Conservation (phyloP, 768 basidiomycete genomes). For the Tephrocybe sp. region DNA sequence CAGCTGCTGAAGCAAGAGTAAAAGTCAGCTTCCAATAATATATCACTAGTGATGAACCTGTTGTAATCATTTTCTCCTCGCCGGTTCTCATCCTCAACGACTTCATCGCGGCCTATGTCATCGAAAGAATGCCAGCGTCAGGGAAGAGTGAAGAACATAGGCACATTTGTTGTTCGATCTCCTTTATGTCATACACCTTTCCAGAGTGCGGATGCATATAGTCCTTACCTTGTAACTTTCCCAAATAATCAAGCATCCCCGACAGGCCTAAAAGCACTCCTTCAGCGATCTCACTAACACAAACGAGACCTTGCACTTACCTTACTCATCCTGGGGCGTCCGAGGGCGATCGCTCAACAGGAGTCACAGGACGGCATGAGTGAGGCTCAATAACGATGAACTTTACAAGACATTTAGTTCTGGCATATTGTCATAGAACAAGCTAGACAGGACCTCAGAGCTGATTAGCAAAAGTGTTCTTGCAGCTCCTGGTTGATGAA, state of each 20-base stretch:
- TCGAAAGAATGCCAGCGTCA: slow-evolving; percentile 8
- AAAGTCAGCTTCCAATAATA: background rate
- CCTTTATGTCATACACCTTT: slow-evolving; percentile 33
- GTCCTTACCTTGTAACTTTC: slow-evolving; percentile 28
- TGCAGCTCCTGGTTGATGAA: slow-evolving; percentile 25
- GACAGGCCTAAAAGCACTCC: slow-evolving; percentile 1
- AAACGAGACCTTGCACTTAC: too few relatives aligned
- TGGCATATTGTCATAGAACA: slow-evolving; percentile 21
- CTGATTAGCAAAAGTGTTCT: slow-evolving; percentile 32
- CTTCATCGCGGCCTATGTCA: slow-evolving; percentile 36
- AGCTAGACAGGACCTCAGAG: slow-evolving; percentile 33
- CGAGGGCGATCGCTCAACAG: slow-evolving; percentile 6
- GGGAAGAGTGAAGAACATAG: background rate
- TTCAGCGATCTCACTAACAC: background rate
- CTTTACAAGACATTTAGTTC: slow-evolving; percentile 9
- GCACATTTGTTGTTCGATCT: slow-evolving; percentile 16
- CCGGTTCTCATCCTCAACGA: slow-evolving; percentile 33
- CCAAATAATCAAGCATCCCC: slow-evolving; percentile 30
- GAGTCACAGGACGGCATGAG: slow-evolving; percentile 4
- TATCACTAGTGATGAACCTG: too few relatives aligned
- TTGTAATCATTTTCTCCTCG: slow-evolving; percentile 28
- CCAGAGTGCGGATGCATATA: slow-evolving; percentile 39
- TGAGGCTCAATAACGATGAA: slow-evolving; percentile 11
- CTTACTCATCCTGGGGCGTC: slow-evolving; percentile 10
- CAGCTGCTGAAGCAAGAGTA: slow-evolving; percentile 25